A percentile compares a stretch with the other conserved stretches of the same genome.
phyloP scores from a whole-genome alignment of 108 stramenopile genomes.

The Seminavis robusta region DNA sequence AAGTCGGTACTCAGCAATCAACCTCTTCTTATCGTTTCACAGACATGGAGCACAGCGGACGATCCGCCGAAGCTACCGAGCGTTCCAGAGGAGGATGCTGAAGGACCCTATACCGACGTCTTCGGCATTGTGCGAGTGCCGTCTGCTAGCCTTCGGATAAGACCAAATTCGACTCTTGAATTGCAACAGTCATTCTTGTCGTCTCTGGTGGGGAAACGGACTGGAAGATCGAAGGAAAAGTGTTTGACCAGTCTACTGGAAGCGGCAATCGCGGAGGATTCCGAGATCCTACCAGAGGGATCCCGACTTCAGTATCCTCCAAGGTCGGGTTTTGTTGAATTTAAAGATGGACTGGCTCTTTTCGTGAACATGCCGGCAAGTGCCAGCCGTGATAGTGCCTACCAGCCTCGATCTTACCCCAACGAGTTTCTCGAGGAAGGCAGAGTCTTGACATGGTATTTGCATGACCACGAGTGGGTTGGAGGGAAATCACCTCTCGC shows the following conservation, averaged over 20 bases:
- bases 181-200: not conserved
- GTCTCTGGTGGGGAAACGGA: not conserved
- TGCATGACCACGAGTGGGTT: slow-evolving; percentile 27
- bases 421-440: slow-evolving; percentile 41
- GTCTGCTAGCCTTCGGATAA: too few species aligned
- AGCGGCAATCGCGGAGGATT: not conserved
- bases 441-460: slow-evolving; percentile 25
- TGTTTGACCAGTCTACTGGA: slow-evolving; percentile 18
- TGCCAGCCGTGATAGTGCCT: not conserved
- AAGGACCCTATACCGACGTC: slow-evolving; percentile 15
- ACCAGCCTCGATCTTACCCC: slow-evolving; percentile 29
- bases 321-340: slow-evolving; percentile 25
- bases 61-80: slow-evolving; percentile 11
- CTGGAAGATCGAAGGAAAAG: slow-evolving; percentile 19
- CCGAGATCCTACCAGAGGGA: not conserved
- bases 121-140: slow-evolving; percentile 28
- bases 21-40: slow-evolving; percentile 27
- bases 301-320: slow-evolving; percentile 20
- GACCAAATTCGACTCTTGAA: too few species aligned
- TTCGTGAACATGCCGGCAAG: slow-evolving; percentile 32
- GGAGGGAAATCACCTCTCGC: slow-evolving; percentile 11
- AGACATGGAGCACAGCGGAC: slow-evolving; percentile 25
- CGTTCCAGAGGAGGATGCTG: slow-evolving; percentile 13
- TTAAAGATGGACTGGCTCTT: slow-evolving; percentile 21
- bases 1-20: slow-evolving; percentile 24